phyloP scores from a whole-genome alignment of 1,284 basidiomycete genomes.

The Boletellus deceptivus region DNA sequence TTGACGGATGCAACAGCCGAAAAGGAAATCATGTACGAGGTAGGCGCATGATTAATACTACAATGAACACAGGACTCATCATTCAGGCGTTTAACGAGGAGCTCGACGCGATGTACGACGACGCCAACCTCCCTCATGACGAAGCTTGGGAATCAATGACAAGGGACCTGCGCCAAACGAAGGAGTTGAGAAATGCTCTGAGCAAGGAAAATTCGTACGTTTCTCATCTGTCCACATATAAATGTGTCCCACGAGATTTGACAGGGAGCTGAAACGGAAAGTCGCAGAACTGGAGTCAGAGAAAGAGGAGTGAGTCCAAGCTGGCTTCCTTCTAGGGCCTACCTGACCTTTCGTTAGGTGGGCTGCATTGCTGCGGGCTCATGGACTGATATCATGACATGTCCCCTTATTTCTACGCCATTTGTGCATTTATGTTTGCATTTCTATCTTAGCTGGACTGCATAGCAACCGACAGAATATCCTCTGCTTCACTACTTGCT shows the following conservation, averaged over 20 bases:
- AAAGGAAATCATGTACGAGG: slow-evolving; percentile 89
- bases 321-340: slow-evolving; percentile 6
- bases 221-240: not conserved
- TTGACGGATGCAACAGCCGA: slow-evolving; percentile 76
- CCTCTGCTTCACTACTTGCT: slow-evolving; percentile 42
- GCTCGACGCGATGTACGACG: slow-evolving; percentile 84
- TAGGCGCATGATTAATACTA: slow-evolving; percentile 35
- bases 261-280: slow-evolving; percentile 67
- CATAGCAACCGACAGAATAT: slow-evolving; percentile 38
- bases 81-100: slow-evolving; percentile 87
- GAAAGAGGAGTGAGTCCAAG: slow-evolving; percentile 68
- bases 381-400: slow-evolving; percentile 40
- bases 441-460: slow-evolving; percentile 27
- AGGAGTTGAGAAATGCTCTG: slow-evolving; percentile 70
- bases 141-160: slow-evolving; percentile 78
- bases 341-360: slow-evolving; percentile 46
- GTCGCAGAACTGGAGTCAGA: slow-evolving; percentile 72
- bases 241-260: slow-evolving; percentile 5
- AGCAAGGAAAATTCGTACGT: slow-evolving; percentile 77
- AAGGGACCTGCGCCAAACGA: slow-evolving; percentile 68
- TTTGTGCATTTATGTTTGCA: slow-evolving; percentile 19
- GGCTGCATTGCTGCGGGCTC: slow-evolving; percentile 59
- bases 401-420: slow-evolving; percentile 21
- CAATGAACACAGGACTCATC: slow-evolving; percentile 9
- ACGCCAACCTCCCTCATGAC: slow-evolving; percentile 71